Base-by-base conservation (phyloP, 805 yeast genomes). In the Lachancea nothofagi region DNA sequence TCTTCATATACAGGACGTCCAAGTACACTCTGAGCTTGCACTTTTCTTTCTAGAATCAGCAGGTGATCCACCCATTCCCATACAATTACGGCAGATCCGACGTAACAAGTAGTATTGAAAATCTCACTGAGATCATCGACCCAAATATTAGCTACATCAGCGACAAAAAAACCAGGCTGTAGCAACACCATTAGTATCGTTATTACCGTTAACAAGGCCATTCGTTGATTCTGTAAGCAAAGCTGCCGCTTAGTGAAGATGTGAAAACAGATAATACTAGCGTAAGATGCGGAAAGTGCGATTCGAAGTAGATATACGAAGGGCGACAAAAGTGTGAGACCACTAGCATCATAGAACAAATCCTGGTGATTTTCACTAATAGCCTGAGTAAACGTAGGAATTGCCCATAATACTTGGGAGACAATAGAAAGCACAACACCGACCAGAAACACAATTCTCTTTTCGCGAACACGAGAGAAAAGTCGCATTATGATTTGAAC, bases 11-110 rank as follows among this genome's bases (percentile, higher is more conserved):
- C 74, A 13, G 78, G 78, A 44, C 94, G 65, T 1, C 95, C 95
- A 28, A 86, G 57, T 4, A 84, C 74, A 6, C 90, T 85, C 43
- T 78, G 80, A 30, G 77, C 76, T 50, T 83, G 89, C 39, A 72
- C 71, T 12, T 64, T 65, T 46, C 75, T 74, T 61, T 77, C 78
- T 29, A 80, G 58, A 9, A 72, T 66, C 36, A 73, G 72, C 40
- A 80, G 69, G 46, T 83, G 69, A 53, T 82, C 83, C 45, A 83
- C 72, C 90, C 94, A 86, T 59, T 84, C 94, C 93, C 94, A 83
- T 1, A 84, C 84, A 8, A 81, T 70, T 5, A 82, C 82, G 22
- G 85, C 82, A 25, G 85, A 74, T 15, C 81, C 67, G 7, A 83
- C 74, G 54, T 80, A 81, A n/a, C 81, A 74, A 1, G 83, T 79